These are phyloP conservation scores for Magnolia sinica DNA, from an alignment of 164 flowering plant species.

Conservation along the genomic window DNA sequence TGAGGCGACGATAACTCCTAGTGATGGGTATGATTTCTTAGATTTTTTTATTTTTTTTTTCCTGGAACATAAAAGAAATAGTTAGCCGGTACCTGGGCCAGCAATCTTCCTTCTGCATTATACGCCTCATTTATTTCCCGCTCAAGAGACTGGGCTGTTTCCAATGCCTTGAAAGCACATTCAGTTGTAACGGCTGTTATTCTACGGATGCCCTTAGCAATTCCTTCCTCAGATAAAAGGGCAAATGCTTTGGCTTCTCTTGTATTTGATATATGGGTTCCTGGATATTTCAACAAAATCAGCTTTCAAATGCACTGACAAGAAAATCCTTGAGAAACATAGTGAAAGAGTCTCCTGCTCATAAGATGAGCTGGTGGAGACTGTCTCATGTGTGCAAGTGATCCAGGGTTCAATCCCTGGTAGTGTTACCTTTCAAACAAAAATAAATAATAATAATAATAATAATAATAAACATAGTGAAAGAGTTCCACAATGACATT, in stretches of 20 bases:
- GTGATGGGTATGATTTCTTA: not conserved
- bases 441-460: too few species aligned
- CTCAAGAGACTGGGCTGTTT: constrained; percentile 59
- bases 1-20: not conserved
- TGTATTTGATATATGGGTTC: constrained; percentile 94
- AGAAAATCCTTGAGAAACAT: not conserved
- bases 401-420: too few species aligned
- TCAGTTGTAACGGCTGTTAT: constrained; percentile 91
- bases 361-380: too few species aligned
- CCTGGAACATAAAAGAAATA: not conserved
- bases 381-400: too few species aligned
- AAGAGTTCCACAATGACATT: not conserved
- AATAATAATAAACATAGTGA: too few species aligned
- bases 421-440: too few species aligned
- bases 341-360: not conserved
- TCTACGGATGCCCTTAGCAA: constrained; percentile 90
- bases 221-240: constrained; percentile 87
- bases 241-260: constrained; percentile 93
- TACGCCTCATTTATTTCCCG: constrained; percentile 69
- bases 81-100: constrained; percentile 63
- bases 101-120: constrained; percentile 44
- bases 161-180: constrained; percentile 63
- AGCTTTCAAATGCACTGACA: constrained; percentile 5
- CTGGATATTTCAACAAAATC: constrained; percentile 31
- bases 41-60: too few species aligned